Conservation (phyloP, 2,329 filamentous ascomycete species). For the Sphaceloma murrayae region DNA sequence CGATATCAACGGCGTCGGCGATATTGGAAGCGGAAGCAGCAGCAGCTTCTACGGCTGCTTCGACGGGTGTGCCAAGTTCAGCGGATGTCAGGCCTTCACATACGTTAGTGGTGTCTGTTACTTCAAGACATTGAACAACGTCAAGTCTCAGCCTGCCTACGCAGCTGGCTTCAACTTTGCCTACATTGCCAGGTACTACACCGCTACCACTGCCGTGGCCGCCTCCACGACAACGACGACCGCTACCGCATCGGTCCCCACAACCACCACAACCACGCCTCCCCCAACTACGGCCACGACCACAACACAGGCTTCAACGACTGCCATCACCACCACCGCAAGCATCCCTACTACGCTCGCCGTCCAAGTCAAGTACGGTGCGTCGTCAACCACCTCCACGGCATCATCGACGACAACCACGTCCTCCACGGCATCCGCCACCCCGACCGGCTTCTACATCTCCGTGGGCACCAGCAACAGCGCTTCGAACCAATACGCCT, state of each 20-base stretch:
- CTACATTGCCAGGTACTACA: constrained; percentile 11
- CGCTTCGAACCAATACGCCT: constrained; percentile 6
- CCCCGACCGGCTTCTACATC: not conserved
- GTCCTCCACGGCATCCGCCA: not conserved
- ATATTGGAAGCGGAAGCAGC: constrained; percentile 17
- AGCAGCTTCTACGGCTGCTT: constrained; percentile 18
- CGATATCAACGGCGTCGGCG: not conserved
- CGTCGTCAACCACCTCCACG: not conserved
- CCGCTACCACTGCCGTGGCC: not conserved
- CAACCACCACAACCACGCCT: not conserved
- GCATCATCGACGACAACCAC: not conserved
- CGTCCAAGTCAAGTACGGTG: not conserved
- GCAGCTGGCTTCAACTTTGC: not conserved
- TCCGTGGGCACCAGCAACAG: not conserved
- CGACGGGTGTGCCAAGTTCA: constrained; percentile 13
- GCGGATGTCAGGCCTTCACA: constrained; percentile 17
- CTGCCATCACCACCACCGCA: not conserved
- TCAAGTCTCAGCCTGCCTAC: not conserved
- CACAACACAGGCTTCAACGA: not conserved
- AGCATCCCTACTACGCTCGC: not conserved
- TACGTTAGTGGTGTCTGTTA: constrained; percentile 11
- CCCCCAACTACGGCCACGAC: not conserved
- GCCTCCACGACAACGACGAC: constrained; percentile 3
- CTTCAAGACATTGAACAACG: constrained; percentile 5
- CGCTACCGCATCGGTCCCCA: not conserved